Evolutionary conservation across 108 stramenopile species (phyloP), one percentile per base, ranked within the genome.

Genomic region (Cyclostephanos tholiformis): DNA sequence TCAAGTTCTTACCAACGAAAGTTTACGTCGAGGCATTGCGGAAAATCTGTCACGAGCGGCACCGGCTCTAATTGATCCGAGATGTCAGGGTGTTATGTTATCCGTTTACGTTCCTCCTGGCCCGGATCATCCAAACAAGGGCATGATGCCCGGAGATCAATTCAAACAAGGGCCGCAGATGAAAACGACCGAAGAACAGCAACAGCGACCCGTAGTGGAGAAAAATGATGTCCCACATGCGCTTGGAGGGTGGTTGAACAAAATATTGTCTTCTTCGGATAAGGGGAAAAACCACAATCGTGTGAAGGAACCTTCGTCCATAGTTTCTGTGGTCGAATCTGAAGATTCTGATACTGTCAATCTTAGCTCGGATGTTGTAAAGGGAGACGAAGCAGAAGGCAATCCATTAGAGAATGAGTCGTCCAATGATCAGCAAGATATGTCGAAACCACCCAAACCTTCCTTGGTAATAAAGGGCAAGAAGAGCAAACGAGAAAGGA

Each of bases 31-130:
- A 0, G 92, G 95, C 10, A 92, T 96, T 68, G 91, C 90, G 17
- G 89, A 93, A 53, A 96, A 93, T 50, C 71, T 96, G 36, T 82
- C 90, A 27, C 85, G 86, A 6, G 92, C 92, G 22, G 95, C 95
- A 16, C 95, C 92, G n/a, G 95, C 95, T 17, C 79, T 96, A 6
- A 82, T 88, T 20, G 92, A 96, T 79, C 90, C 92, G 12, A 87
- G 91, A 64, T 96, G 95, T 68, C 92, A 93, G 72, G 95, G 95
- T 27, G 91, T 96, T 53, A 93, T 93, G 92, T 68, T 96, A 48
- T 88, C 87, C 55, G 88, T 96, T 2, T 96, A 92, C 71, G 92
- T 96, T 13, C 95, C 95, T 30, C 95, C 95, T 20, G 87, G 87
- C 4, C 71, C 73, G 0, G 76, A 83, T 52, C 89, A 88, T 56